Evolutionary conservation across 345 rosid genomes (phyloP).

Genomic region (Moricandia moricandioides): DNA sequence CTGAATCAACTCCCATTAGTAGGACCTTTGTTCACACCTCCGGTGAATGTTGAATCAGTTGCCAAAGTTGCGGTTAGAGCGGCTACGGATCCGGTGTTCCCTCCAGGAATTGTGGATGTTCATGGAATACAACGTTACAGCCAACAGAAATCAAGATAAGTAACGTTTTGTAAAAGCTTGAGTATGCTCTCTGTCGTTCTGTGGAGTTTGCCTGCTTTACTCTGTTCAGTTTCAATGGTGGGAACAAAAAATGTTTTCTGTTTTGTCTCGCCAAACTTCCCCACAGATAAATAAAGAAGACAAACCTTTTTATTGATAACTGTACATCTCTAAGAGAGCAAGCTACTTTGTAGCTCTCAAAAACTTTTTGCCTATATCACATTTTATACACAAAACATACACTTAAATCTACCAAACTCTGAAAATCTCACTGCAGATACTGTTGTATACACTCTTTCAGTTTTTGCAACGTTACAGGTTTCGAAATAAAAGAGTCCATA

Average conservation of each 20-base stretch:
- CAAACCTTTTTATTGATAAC: conserved; percentile 22
- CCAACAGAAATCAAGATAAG: conserved; percentile 51
- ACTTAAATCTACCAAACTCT: conserved; percentile 42
- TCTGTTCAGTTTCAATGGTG: conserved; percentile 15
- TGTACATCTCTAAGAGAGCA: conserved; percentile 34
- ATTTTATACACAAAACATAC: conserved; percentile 38
- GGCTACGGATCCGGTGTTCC: conserved; percentile 63
- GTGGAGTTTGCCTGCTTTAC: conserved; percentile 16
- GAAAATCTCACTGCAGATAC: conserved; percentile 45
- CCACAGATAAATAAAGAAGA: conserved; percentile 30
- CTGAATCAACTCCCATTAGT: conserved; percentile 58
- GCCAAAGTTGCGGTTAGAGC: conserved; percentile 50
- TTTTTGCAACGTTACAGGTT: conserved; percentile 84
- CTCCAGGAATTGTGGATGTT: conserved; percentile 61
- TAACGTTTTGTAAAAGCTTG: not conserved
- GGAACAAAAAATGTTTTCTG: conserved; percentile 18
- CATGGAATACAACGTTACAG: conserved; percentile 57
- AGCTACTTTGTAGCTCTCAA: conserved; percentile 41
- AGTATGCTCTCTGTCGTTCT: conserved; percentile 5
- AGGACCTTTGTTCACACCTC: conserved; percentile 54
- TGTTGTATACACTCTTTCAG: conserved; percentile 69
- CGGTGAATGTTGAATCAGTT: conserved; percentile 47
- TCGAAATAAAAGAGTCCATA: conserved; percentile 79
- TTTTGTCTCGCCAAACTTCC: not conserved
- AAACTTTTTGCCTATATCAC: conserved; percentile 52